Conservation (phyloP, 495 filamentous ascomycete genomes). For the Tetracladium setigerum region DNA sequence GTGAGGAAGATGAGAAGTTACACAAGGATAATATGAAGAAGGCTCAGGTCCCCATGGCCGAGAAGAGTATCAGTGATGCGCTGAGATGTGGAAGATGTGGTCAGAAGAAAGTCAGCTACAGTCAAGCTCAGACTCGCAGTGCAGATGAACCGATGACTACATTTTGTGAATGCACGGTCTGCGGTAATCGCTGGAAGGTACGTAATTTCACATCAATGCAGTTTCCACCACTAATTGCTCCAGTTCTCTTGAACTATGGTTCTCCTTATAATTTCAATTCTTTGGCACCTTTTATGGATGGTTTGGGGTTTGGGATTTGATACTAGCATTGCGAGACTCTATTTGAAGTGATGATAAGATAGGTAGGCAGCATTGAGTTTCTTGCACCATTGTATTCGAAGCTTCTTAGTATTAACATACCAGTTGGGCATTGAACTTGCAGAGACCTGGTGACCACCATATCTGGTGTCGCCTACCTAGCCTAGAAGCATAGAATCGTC, state of each 20-base stretch:
- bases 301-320: conserved; percentile 16
- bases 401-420: neutral
- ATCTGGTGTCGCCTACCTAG: no score
- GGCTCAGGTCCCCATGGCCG: conserved; percentile 81
- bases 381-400: no score
- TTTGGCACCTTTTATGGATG: conserved; percentile 18
- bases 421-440: neutral
- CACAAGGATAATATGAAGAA: conserved; percentile 91
- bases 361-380: neutral
- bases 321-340: no score
- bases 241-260: conserved; percentile 20
- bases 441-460: no score
- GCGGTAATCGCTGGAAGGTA: conserved; percentile 72
- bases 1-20: conserved; percentile 57
- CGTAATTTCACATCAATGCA: conserved; percentile 11
- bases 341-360: conserved; percentile 2
- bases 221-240: conserved; percentile 1
- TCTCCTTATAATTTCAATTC: conserved; percentile 11
- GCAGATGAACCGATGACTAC: conserved; percentile 91
- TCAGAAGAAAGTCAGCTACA: conserved; percentile 90
- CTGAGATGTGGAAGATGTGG: conserved; percentile 85
- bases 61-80: conserved; percentile 78
- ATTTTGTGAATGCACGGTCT: conserved; percentile 69
- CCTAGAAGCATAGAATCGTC: no score
- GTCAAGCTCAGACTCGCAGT: conserved; percentile 88